phyloP scores from a whole-genome alignment of 257 asterid species.

The Plantago ovata region DNA sequence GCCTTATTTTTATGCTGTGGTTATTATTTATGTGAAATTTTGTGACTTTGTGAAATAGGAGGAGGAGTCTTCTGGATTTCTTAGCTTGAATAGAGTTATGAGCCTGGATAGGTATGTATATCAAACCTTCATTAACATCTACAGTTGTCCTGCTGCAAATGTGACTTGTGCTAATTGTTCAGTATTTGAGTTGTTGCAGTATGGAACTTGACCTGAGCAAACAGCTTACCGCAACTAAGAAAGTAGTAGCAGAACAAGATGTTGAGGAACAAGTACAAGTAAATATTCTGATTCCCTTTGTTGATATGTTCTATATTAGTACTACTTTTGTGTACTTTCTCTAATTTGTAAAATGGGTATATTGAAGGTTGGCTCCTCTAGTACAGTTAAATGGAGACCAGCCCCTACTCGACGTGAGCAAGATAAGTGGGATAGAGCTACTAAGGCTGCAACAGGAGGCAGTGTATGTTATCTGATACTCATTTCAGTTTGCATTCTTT shows the following conservation, averaged over 20 bases:
- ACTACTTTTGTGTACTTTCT: constrained; percentile 5
- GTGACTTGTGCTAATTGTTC: constrained; percentile 11
- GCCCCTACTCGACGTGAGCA: constrained; percentile 97
- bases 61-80: constrained; percentile 87
- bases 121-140: not conserved
- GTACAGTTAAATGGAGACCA: constrained; percentile 63
- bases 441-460: constrained; percentile 93
- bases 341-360: constrained; percentile 29
- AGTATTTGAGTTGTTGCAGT: constrained; percentile 34
- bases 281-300: constrained; percentile 12
- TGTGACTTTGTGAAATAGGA: constrained; percentile 40
- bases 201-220: constrained; percentile 76
- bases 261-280: constrained; percentile 47
- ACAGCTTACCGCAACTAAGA: constrained; percentile 44
- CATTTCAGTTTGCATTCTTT: not conserved
- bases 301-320: constrained; percentile 1
- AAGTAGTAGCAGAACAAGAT: constrained; percentile 28
- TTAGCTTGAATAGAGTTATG: constrained; percentile 91
- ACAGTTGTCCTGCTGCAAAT: not conserved
- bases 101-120: constrained; percentile 68
- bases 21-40: not conserved
- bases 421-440: constrained; percentile 90
- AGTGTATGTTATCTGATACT: constrained; percentile 38
- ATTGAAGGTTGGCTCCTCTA: constrained; percentile 32
- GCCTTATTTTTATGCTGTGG: not conserved